Evolutionary conservation across 2,329 filamentous ascomycete species (phyloP).

Genomic region (Parastagonospora nodorum): DNA sequence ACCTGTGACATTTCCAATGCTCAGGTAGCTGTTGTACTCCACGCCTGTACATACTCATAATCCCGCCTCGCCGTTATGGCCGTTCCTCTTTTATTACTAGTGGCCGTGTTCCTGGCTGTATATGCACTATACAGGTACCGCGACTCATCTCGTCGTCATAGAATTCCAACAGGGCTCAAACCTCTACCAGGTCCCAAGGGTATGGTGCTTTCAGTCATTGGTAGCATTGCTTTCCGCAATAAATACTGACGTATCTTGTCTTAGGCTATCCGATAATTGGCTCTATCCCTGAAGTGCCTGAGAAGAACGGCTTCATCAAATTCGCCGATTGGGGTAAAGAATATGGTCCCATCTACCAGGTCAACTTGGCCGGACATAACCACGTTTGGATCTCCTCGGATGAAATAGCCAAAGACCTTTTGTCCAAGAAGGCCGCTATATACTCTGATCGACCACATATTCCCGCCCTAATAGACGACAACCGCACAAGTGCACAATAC

Average conservation of each 20-base stretch:
- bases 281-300: slow-evolving; percentile 50
- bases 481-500: slow-evolving; percentile 52
- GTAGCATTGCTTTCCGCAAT: background rate
- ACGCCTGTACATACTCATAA: slow-evolving; percentile 4
- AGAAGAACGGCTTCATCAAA: slow-evolving; percentile 52
- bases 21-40: slow-evolving; percentile 9
- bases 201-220: slow-evolving; percentile 20
- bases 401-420: slow-evolving; percentile 48
- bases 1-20: slow-evolving; percentile 11
- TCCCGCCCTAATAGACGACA: slow-evolving; percentile 51
- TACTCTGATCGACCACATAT: slow-evolving; percentile 55
- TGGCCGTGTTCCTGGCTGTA: slow-evolving; percentile 25
- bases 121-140: slow-evolving; percentile 39
- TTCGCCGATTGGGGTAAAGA: slow-evolving; percentile 53
- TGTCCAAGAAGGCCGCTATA: slow-evolving; percentile 52
- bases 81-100: slow-evolving; percentile 32
- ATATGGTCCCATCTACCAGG: slow-evolving; percentile 53
- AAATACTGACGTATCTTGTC: slow-evolving; percentile 13
- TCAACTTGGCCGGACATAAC: slow-evolving; percentile 51
- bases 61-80: slow-evolving; percentile 34
- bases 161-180: slow-evolving; percentile 43
- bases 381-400: slow-evolving; percentile 55
- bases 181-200: slow-evolving; percentile 49
- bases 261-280: slow-evolving; percentile 52
- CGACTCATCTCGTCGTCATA: slow-evolving; percentile 29